phyloP scores from a whole-genome alignment of 163 green algal genomes.

The Chlamydomonas reinhardtii region DNA sequence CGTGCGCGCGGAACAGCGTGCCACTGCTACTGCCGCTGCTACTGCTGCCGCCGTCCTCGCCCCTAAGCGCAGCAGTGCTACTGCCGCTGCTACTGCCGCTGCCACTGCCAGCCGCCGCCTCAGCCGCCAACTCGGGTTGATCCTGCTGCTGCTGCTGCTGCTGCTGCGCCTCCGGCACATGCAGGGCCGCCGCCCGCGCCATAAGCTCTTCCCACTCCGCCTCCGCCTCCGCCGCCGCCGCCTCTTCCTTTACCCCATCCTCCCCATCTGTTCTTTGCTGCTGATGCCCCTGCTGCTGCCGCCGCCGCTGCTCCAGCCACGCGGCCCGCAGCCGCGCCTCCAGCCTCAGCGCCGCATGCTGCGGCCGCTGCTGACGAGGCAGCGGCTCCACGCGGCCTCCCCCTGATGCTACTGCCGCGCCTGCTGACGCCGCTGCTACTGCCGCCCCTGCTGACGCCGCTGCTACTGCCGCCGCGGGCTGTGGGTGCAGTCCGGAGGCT shows the following conservation, averaged over 20 bases:
- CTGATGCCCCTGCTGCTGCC: too few relatives aligned
- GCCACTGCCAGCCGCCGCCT: not conserved
- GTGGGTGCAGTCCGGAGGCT: conserved; percentile 16
- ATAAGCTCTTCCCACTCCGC: conserved; percentile 1
- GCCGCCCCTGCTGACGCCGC: conserved; percentile 7
- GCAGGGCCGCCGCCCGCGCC: not conserved
- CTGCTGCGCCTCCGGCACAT: too few relatives aligned
- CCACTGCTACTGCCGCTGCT: conserved; percentile 20
- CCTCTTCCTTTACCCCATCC: not conserved
- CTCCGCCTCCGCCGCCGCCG: not conserved
- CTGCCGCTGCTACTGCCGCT: conserved; percentile 26
- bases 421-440: not conserved
- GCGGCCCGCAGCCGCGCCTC: not conserved
- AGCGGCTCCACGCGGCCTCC: not conserved
- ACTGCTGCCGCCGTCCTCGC: conserved; percentile 6
- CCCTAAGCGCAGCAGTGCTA: conserved; percentile 6
- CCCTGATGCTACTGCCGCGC: not conserved
- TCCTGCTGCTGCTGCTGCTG: conserved; percentile 1
- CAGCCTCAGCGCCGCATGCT: not conserved
- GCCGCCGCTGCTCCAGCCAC: not conserved
- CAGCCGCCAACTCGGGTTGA: too few relatives aligned
- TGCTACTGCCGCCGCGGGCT: too few relatives aligned
- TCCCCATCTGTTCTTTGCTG: conserved; percentile 6
- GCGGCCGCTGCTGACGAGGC: conserved; percentile 9
- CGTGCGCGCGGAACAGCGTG: conserved; percentile 51